Base-by-base conservation (phyloP, 495 filamentous ascomycete genomes). In the Cercophora sp. region DNA sequence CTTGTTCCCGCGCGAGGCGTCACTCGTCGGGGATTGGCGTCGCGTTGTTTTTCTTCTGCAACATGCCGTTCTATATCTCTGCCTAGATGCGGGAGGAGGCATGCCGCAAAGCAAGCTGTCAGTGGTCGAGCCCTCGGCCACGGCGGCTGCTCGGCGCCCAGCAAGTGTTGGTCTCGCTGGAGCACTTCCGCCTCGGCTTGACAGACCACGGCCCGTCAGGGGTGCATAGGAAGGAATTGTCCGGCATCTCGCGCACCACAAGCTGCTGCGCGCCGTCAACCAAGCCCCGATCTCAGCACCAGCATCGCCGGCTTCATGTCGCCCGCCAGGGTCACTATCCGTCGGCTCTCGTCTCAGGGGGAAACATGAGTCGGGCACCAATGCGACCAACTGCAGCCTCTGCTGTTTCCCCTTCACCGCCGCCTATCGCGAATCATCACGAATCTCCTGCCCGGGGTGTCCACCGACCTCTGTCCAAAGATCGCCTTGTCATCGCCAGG, bases 151-250 rank as follows among this genome's bases (percentile, higher is more conserved):
- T n/a, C n/a, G n/a, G n/a, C n/a, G n/a, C n/a, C n/a, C n/a, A n/a
- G n/a, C n/a, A n/a, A n/a, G n/a, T n/a, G n/a, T n/a, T n/a, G n/a
- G n/a, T n/a, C n/a, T n/a, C n/a, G n/a, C n/a, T n/a, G n/a, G n/a
- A n/a, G n/a, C n/a, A n/a, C n/a, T n/a, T n/a, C n/a, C 35, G 20
- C 31, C 29, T 45, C 15, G 19, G 18, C 25, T 35, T 11, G n/a
- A 18, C 25, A 25, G 6, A 16, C 22, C 40, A 32, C 48, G 32
- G 55, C 39, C 31, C 13, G 47, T 18, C 42, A 40, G 37, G 44
- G 37, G 39, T 35, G 52, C 36, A 44, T 42, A 42, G 55, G 55
- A 55, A 44, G 10, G 25, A 55, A 58, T 44, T 35, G 51, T 49
- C 55, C 55, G 55, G 51, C 51, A 54, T 51, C 32, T 43, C 44